A percentile compares a stretch with the other conserved stretches of the same genome.
phyloP scores from a whole-genome alignment of 2,329 filamentous ascomycete genomes.

The Colletotrichum plurivorum region DNA sequence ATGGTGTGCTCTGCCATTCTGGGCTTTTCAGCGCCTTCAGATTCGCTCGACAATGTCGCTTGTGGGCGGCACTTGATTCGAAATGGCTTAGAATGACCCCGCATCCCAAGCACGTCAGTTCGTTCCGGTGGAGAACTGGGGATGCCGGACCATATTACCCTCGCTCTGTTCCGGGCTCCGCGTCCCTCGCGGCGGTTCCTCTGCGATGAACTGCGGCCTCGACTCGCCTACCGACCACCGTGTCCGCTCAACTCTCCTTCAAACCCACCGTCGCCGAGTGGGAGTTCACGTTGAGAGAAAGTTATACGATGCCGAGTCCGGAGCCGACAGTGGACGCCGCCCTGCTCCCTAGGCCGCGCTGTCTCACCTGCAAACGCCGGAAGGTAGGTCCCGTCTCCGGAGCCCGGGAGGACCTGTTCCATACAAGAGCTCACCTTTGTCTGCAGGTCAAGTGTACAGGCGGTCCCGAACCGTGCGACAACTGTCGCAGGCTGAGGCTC shows the following conservation, averaged over 20 bases:
- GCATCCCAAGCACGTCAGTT: conserved; percentile 31
- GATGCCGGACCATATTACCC: conserved; percentile 24
- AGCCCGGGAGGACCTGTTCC: too few species aligned
- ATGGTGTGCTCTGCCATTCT: conserved; percentile 24
- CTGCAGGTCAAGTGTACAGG: conserved; percentile 22
- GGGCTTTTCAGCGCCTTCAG: not conserved
- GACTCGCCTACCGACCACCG: too few species aligned
- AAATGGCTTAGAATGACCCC: conserved; percentile 21
- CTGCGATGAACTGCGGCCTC: too few species aligned
- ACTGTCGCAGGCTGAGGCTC: conserved; percentile 21
- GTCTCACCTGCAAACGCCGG: conserved; percentile 29
- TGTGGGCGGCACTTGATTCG: conserved; percentile 10
- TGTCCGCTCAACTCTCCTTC: too few species aligned
- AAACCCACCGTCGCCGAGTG: too few species aligned
- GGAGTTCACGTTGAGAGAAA: not conserved
- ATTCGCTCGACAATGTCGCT: conserved; percentile 1
- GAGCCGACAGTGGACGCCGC: conserved; percentile 8
- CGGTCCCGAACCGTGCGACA: conserved; percentile 24
- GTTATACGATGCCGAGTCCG: conserved; percentile 25
- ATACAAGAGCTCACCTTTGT: not conserved
- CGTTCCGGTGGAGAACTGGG: conserved; percentile 26
- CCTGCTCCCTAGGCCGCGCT: conserved; percentile 13
- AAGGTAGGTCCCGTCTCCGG: conserved; percentile 1
- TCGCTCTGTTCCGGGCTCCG: conserved; percentile 29
- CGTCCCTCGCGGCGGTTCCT: too few species aligned